Base-by-base conservation (phyloP, 768 basidiomycete genomes). In the Boletus coccyginus region DNA sequence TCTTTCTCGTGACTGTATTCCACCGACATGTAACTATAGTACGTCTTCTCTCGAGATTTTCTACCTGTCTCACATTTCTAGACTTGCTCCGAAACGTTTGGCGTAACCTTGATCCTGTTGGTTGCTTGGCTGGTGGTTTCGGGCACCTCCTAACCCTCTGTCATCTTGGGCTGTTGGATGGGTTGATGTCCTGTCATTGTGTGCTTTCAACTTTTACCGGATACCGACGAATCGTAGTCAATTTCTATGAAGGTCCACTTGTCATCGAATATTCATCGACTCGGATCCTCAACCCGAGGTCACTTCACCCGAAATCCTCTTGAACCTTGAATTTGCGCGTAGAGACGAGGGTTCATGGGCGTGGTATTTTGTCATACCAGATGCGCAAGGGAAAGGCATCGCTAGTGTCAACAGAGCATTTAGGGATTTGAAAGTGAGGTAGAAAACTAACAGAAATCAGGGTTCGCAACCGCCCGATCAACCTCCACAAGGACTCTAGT, bases 341-440 rank as follows among this genome's bases (percentile, higher is more conserved):
- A 80, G 92, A 17, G 91, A 96, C 64, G 79, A 82, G 41, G 85
- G 86, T 6, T 80, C 94, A 49, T 75, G 83, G 62, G 84, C 92
- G 3, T 94, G 92, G 90, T 68, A 87, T 63, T 95, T 95, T 65
- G 78, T 74, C 48, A 68, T 92, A 3, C 71, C 77, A 46, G 83
- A 88, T 64, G 79, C 72, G 2, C 67, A 70, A 40, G 84, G 82
- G 2, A 67, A 80, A 44, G 78, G 85, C 45, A 76, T 94, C 7
- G 90, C 85, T 3, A 82, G 77, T 50, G 81, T 95, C 50, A 79
- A 81, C 55, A 79, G 88, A 50, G 83, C 83, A 33, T 94, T 91
- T 62, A 76, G 59, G 90, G 92, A 16, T 78, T 94, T 64, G 90
- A 88, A 1, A 79, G 92, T 51, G 91, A 94, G 77, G 86, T 84